Evolutionary conservation across 2,329 filamentous ascomycete genomes (phyloP).

Genomic region (Paraphaeosphaeria sporulosa): DNA sequence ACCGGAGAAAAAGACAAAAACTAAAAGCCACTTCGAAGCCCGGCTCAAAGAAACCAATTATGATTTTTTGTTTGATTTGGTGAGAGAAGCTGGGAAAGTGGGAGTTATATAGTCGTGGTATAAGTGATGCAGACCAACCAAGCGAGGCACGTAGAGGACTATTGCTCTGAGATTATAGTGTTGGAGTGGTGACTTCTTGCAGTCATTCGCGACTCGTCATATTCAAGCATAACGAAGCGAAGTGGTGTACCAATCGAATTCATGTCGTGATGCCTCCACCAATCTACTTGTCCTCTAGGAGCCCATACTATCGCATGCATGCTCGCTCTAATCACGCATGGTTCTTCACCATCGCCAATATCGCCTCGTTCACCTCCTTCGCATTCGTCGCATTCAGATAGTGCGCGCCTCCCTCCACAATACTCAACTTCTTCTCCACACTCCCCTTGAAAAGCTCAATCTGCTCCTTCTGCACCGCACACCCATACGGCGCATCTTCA

Average conservation of each 20-base stretch:
- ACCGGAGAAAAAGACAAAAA: no score
- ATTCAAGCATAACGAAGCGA: neutral
- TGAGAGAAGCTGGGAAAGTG: no score
- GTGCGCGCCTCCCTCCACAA: constrained; percentile 58
- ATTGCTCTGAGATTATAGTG: neutral
- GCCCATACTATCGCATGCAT: neutral
- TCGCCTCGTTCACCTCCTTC: constrained; percentile 46
- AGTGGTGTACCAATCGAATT: neutral
- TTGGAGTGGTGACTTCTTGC: neutral
- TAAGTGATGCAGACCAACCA: no score
- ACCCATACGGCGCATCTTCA: constrained; percentile 51
- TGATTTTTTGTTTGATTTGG: no score
- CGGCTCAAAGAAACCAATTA: no score
- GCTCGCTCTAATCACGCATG: neutral
- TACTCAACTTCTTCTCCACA: constrained; percentile 52
- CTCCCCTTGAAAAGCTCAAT: constrained; percentile 58
- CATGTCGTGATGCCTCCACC: neutral
- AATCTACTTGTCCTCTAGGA: neutral
- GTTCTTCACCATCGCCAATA: constrained; percentile 4
- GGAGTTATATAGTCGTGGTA: no score
- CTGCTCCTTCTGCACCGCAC: constrained; percentile 55
- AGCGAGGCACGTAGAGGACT: no score
- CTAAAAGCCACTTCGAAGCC: no score
- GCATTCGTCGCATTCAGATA: constrained; percentile 59
- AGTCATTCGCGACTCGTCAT: neutral